phyloP scores from a whole-genome alignment of 73 alveolate genomes.

The Urostyla sp. region DNA sequence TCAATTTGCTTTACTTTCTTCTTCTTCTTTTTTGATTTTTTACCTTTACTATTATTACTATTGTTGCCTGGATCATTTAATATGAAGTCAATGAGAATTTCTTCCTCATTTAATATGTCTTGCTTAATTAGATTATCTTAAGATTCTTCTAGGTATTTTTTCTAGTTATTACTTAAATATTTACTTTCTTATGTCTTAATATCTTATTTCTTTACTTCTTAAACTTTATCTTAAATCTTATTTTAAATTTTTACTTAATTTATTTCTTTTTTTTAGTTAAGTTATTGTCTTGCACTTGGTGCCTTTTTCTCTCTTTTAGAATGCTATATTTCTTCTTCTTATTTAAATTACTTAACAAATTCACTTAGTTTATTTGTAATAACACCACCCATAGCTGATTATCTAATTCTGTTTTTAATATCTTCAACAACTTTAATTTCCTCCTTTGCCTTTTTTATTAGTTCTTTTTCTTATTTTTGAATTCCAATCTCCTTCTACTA shows the following conservation, averaged over 20 bases:
- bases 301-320: neutral
- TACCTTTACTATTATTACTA: neutral
- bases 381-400: slow-evolving; percentile 44
- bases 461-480: neutral
- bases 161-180: neutral
- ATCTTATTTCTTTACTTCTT: neutral
- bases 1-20: too few species aligned
- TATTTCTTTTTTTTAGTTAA: neutral
- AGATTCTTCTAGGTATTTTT: neutral
- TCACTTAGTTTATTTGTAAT: neutral
- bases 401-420: neutral
- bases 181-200: neutral
- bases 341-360: neutral
- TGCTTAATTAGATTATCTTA: neutral
- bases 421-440: slow-evolving; percentile 2
- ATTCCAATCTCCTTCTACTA: slow-evolving; percentile 3
- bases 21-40: neutral
- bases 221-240: neutral
- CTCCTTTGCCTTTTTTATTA: slow-evolving; percentile 18
- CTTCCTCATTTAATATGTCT: too few species aligned
- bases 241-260: neutral
- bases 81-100: neutral
- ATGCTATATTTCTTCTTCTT: neutral
- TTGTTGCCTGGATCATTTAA: neutral
- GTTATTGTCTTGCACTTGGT: neutral